Conservation (phyloP, 2,329 filamentous ascomycete genomes). For the Mycosphaerella sp. region DNA sequence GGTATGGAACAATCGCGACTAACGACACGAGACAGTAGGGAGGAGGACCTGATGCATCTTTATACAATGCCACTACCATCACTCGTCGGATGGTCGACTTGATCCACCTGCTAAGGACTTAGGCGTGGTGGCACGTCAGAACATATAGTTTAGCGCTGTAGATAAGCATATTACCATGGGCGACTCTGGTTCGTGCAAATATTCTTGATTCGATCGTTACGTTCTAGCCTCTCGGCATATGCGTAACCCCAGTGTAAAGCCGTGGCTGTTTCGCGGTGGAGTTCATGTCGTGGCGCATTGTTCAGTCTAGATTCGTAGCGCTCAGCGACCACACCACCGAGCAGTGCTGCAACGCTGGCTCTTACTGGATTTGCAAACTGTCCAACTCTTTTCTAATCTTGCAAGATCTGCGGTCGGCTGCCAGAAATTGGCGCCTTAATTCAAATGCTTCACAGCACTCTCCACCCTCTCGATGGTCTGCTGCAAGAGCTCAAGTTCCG, state of each 20-base stretch:
- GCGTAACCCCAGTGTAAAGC: background rate
- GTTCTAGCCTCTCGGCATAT: background rate
- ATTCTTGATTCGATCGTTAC: background rate
- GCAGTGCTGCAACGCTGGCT: background rate
- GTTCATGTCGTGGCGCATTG: background rate
- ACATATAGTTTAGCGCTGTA: background rate
- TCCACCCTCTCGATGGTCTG: constrained; percentile 32
- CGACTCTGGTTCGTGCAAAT: background rate
- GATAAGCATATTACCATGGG: background rate
- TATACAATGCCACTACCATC: too few species aligned
- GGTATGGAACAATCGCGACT: too few species aligned
- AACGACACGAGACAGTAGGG: too few species aligned
- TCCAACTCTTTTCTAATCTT: too few species aligned
- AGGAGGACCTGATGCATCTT: too few species aligned
- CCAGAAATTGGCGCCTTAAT: constrained; percentile 8
- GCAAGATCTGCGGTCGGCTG: too few species aligned
- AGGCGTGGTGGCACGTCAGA: background rate
- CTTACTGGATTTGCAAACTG: too few species aligned
- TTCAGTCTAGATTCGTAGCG: background rate
- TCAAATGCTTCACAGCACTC: constrained; percentile 27
- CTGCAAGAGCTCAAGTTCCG: constrained; percentile 32
- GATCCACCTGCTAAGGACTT: background rate
- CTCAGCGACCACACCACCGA: background rate
- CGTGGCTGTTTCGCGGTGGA: background rate
- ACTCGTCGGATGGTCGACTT: too few species aligned